Percentiles rank a stretch among this genome's conserved stretches.
phyloP scores from a whole-genome alignment of 306 rosid genomes.

The Cicer pinnatifidum region DNA sequence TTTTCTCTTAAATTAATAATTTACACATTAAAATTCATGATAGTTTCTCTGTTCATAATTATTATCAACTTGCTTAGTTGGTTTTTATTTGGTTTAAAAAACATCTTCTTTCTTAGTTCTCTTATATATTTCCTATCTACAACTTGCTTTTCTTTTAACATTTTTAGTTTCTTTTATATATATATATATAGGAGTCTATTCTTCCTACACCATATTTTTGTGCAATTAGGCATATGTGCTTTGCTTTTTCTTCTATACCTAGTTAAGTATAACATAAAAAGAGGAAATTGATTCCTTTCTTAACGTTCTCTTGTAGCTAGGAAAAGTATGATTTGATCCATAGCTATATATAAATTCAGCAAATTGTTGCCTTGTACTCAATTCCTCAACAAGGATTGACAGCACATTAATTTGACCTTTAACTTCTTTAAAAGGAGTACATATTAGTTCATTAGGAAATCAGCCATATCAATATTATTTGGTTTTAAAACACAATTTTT shows the following conservation, averaged over 20 bases:
- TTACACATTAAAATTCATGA: conserved; percentile 2
- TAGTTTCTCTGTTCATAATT: background rate
- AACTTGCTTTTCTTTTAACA: background rate
- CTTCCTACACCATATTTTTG: background rate
- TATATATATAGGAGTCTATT: background rate
- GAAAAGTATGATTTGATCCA: background rate
- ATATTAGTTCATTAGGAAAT: no score
- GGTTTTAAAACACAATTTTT: no score
- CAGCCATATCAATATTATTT: no score
- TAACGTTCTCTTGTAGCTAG: background rate
- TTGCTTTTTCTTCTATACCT: conserved; percentile 18
- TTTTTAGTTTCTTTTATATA: background rate
- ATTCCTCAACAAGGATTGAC: background rate
- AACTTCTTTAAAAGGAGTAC: no score
- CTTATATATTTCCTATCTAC: background rate
- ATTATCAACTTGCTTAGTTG: background rate
- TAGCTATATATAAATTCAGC: background rate
- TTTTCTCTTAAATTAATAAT: background rate
- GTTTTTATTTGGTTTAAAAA: background rate
- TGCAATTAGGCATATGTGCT: conserved; percentile 32
- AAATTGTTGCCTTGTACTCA: background rate
- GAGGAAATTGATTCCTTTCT: conserved; percentile 33
- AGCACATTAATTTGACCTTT: no score
- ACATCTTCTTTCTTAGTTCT: background rate
- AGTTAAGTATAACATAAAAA: conserved; percentile 30